Base-by-base conservation (phyloP, 2,329 filamentous ascomycete genomes). In the Diaporthe ampelina region DNA sequence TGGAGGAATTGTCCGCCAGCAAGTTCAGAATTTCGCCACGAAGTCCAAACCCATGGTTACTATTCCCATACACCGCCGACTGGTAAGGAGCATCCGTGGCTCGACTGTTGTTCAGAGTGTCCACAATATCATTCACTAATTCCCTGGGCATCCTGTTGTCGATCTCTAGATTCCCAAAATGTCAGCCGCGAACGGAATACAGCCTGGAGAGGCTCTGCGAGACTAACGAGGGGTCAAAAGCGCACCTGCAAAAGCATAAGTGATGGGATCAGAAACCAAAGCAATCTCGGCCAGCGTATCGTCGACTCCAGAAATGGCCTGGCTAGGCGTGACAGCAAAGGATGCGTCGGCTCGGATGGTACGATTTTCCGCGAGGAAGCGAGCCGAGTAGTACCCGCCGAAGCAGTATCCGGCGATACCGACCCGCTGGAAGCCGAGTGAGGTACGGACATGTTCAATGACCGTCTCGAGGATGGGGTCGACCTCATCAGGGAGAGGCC, bases 41-140 rank as follows among this genome's bases (percentile, higher is more conserved):
- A 10, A 94, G 92, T 21, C 91, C 92, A 79, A 96, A 97, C 0
- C 94, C 94, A 80, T 97, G 94, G 75, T 85, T 81, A 9, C 93
- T 92, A 50, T 89, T 90, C 21, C 90, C 89, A 85, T 92, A 96
- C 56, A 96, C 83, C 76, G 87, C 91, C 74, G 95, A 88, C 81
- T 95, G 92, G 83, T 92, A 96, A 10, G 91, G 84, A 73, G 86
- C 82, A 3, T 82, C 84, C 37, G 87, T 59, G 57, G 32, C 32
- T 59, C 35, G 35, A 40, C 35, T 88, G 70, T 87, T 83, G 43
- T 81, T 80, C 57, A 94, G 86, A 37, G 93, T 87, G 35, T 87
- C 86, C 81, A 94, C 92, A 4, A 89, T 88, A 79, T 87, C 83
- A 76, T 87, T 83, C 48, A 92, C 87, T 78, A 88, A 87, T 35